Base-by-base conservation (phyloP, 2,329 filamentous ascomycete genomes). In the Colletotrichum sojae region DNA sequence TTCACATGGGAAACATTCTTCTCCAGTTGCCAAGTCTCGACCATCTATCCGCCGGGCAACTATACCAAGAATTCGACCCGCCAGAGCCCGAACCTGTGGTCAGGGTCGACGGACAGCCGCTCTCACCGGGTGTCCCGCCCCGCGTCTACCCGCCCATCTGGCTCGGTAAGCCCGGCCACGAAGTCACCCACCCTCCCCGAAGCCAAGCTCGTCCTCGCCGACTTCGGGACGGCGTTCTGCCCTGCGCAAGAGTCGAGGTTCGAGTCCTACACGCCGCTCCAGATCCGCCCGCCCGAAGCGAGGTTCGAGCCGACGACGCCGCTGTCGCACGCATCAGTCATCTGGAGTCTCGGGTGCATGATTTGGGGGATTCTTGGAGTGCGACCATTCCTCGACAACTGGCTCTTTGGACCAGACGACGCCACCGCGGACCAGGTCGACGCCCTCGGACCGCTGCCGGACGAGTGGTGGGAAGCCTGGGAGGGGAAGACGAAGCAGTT, bases 271-370 rank as follows among this genome's bases (percentile, higher is more conserved):
- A 76, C 77, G 12, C 79, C 78, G 0, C 73, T 77, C 13, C 70
- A 12, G 36, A 69, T 75, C 54, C 75, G 76, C 3, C 76, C 79
- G 12, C 81, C 80, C 0, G 81, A 83, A 71, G 72, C 73, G 31
- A 72, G 73, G 13, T 83, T 83, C 62, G 77, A 81, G 39, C 75
- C 77, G 31, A 67, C 64, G 15, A 76, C 49, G 16, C 75, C 80
- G 15, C 74, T 82, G 6, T 76, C 76, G 2, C 79, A 78, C 46
- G 25, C 74, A 22, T 78, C 79, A 1, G 80, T 83, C 46, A 80
- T 82, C 16, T 83, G 80, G 81, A 79, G 76, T n/a, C 76, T 83
- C 4, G 77, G 75, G 0, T 82, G 78, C 61, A 62, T 75, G 0
- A 79, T 83, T 31, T 83, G 77, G 73, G 70, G 68, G 40, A 74